Base-by-base conservation (phyloP, 345 rosid genomes). In the Psidium guajava region DNA sequence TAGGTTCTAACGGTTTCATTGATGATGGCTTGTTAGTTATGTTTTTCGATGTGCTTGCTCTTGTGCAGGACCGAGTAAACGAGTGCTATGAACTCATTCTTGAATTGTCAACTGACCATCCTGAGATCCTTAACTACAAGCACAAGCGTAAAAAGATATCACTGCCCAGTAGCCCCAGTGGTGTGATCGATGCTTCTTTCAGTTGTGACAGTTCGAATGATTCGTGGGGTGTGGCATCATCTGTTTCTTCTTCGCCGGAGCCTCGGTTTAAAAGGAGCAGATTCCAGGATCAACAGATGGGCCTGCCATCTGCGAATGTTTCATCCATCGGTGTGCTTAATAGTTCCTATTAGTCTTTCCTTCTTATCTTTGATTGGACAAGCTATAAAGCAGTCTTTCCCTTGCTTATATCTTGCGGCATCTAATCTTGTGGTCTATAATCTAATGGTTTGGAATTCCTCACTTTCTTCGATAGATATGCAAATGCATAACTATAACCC, bases 191-290 rank as follows among this genome's bases (percentile, higher is more conserved):
- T 87, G 88, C 90, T 40, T 89, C 87, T 74, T 95, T 93, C 90
- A 92, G 94, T 89, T 90, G 89, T 21, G 95, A 96, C 44, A 94
- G 91, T 90, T 95, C 95, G 15, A 92, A 89, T 89, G 91, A 92
- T 54, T 92, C 93, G 0, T 95, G 98, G 98, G 88, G 87, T 82
- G 61, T 87, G 82, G 88, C 92, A 69, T 89, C 94, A 44, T 85
- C 90, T 2, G 80, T 89, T 83, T 91, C 96, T 15, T 87, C 93
- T 9, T 85, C 93, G 24, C 86, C 89, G 6, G 90, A 88, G 82
- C 92, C 93, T 64, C 85, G 52, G 55, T 84, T 90, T 87, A 95
- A 96, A 88, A 92, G 96, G 88, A 93, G 92, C 86, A 94, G 94
- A 83, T 83, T 89, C 47, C 92, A 90, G 69, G 94, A 92, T 84